Conservation (phyloP, 179 eudicot genomes). For the Dionaea muscipula region DNA sequence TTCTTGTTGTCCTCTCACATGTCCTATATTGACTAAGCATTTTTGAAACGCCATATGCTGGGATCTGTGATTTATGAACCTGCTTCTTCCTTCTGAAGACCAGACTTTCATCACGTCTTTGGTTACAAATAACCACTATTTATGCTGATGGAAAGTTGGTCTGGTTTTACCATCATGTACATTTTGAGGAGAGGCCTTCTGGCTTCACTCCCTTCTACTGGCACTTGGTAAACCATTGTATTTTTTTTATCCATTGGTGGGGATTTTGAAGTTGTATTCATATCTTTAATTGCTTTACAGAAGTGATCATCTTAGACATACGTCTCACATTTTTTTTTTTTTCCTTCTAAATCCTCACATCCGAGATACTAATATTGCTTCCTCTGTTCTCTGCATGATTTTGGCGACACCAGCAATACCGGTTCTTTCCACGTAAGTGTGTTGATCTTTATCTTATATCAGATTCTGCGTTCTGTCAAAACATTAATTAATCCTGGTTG, state of each 20-base stretch:
- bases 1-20: neutral
- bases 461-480: too few species aligned
- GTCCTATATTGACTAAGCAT: neutral
- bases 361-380: slow-evolving; percentile 18
- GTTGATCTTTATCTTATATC: too few species aligned
- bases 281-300: neutral
- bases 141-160: too few species aligned
- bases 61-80: too few species aligned
- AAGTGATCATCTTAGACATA: neutral
- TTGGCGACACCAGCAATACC: slow-evolving; percentile 69
- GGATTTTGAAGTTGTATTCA: neutral
- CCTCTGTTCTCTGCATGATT: slow-evolving; percentile 23
- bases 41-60: neutral
- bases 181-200: neutral
- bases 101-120: too few species aligned
- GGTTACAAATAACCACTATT: too few species aligned
- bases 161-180: neutral
- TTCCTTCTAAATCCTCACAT: neutral
- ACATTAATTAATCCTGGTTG: too few species aligned
- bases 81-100: too few species aligned
- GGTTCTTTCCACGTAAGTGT: slow-evolving; percentile 84
- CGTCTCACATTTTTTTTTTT: neutral
- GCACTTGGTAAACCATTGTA: neutral
- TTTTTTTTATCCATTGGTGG: neutral
- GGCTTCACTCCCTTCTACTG: neutral